These are phyloP conservation scores for Scleroderma citrinum DNA, from an alignment of 768 basidiomycete species.

Conservation along the genomic window DNA sequence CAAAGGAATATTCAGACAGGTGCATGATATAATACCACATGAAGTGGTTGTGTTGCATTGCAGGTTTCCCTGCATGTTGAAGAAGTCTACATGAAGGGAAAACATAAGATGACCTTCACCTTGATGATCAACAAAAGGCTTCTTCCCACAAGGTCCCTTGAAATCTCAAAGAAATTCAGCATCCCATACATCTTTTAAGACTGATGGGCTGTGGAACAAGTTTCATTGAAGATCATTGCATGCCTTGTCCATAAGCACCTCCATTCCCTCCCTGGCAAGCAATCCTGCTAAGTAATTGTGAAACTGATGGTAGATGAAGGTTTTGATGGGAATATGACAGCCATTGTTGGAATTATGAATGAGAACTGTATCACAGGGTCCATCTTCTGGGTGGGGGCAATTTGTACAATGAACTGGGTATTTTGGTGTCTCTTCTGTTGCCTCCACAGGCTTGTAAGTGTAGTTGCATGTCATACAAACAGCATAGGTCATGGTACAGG, in stretches of 20 bases:
- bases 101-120: conserved; percentile 27
- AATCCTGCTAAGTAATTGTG: neutral
- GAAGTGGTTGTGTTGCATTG: conserved; percentile 22
- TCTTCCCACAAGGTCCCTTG: conserved; percentile 11
- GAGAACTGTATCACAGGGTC: too few species aligned
- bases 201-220: conserved; percentile 8
- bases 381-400: conserved; percentile 1
- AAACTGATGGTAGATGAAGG: neutral
- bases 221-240: neutral
- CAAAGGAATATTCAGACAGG: conserved; percentile 29
- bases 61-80: conserved; percentile 29
- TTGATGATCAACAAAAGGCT: conserved; percentile 8
- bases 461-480: too few species aligned
- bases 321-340: too few species aligned
- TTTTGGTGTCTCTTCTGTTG: neutral
- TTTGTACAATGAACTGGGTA: conserved; percentile 9
- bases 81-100: conserved; percentile 29
- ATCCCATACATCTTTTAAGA: neutral
- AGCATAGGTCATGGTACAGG: conserved; percentile 11
- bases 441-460: too few species aligned
- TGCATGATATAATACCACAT: conserved; percentile 9
- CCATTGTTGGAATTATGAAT: too few species aligned
- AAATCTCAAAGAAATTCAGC: too few species aligned
- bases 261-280: conserved; percentile 2
- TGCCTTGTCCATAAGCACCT: conserved; percentile 5